Evolutionary conservation across 441 rosid species (phyloP), one percentile per base, ranked within the genome.

Genomic region (Croton laevigatus): DNA sequence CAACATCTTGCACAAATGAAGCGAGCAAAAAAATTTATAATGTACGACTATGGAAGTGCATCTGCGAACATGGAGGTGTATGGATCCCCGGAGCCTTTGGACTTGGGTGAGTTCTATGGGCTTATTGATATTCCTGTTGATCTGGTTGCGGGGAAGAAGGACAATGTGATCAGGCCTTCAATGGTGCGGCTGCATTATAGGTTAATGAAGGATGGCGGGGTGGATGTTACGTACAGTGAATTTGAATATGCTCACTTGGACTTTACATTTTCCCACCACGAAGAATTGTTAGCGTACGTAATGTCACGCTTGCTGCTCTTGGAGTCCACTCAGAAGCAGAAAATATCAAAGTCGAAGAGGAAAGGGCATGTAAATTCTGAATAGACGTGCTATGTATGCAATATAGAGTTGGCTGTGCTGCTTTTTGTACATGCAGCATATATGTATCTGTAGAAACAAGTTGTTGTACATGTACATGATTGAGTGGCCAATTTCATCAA

Each of bases 171-270:
- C 70, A 84, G 83, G 62, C 80, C 97, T 44, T 79, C 95, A 22
- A 95, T 93, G 98, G 91, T 95, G 42, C 86, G 71, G 75, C 86
- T 83, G 73, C 98, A 95, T 76, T 91, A 95, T 34, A 84, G 76
- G 58, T 62, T 87, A 78, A 91, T 95, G 98, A 88, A 83, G 80
- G 88, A 89, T 34, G 79, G 85, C 0, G 86, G 79, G 2, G 93
- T 91, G 6, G 89, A 92, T 20, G 96, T 84, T 14, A 84, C 99
- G 0, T 89, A 79, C 72, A 82, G 68, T 0, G 98, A 90, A 78
- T 89, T 84, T 32, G 97, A 95, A 79, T 95, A 91, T 71, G 99
- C 95, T n/a, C 98, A 93, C 81, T 80, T 92, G 79, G 99, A 95
- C 82, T 91, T 92, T 84, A 95, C 94, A 38, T 93, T 93, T 75